phyloP scores from a whole-genome alignment of 768 basidiomycete species.

The Suillus sp. region DNA sequence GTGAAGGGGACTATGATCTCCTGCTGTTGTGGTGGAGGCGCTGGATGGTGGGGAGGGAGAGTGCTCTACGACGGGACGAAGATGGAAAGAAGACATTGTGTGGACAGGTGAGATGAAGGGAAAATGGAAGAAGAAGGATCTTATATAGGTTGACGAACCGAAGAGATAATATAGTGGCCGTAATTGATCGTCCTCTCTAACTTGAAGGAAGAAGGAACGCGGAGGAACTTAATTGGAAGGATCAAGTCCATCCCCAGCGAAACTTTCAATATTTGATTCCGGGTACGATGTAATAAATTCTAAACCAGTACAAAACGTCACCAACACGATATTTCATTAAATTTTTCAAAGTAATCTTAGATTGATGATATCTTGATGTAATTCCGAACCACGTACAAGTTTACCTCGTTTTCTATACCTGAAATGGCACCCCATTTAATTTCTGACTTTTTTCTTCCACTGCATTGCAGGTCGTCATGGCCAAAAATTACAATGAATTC shows the following conservation, averaged over 20 bases:
- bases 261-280: conserved; percentile 26
- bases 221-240: conserved; percentile 19
- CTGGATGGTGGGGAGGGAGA: conserved; percentile 59
- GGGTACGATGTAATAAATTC: conserved; percentile 13
- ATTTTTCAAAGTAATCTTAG: conserved; percentile 30
- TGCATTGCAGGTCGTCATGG: background rate
- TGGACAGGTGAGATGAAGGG: conserved; percentile 17
- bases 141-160: conserved; percentile 23
- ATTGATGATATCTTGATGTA: conserved; percentile 10
- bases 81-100: conserved; percentile 46
- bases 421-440: conserved; percentile 14
- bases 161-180: conserved; percentile 20
- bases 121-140: conserved; percentile 16
- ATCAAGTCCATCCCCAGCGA: conserved; percentile 23
- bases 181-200: conserved; percentile 26
- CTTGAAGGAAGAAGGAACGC: conserved; percentile 19
- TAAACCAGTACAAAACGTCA: conserved; percentile 3
- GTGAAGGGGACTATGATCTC: conserved; percentile 41
- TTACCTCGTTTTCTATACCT: conserved; percentile 28
- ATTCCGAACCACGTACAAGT: conserved; percentile 21
- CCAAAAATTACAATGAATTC: background rate
- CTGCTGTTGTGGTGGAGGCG: conserved; percentile 47
- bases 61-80: conserved; percentile 54
- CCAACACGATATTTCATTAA: conserved; percentile 5
- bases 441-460: background rate